These are phyloP conservation scores for Saccharomycopsis capsularis DNA, from an alignment of 805 yeast genomes.

Conservation along the genomic window DNA sequence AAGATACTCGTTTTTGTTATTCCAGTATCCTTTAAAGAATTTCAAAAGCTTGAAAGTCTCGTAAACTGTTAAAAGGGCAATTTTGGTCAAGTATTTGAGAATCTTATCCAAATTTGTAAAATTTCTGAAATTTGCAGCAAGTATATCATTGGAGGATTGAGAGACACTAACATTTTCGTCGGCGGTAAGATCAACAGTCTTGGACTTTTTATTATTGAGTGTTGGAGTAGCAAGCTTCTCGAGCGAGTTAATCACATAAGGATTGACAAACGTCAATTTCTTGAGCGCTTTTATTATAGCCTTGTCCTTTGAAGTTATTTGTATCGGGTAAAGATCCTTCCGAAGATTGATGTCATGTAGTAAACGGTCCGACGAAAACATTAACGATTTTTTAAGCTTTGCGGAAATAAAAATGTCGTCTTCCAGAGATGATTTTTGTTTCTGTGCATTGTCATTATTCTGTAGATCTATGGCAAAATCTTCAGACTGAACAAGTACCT, in stretches of 20 bases:
- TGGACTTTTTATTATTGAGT: too few relatives aligned
- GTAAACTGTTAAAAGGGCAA: conserved; percentile 13
- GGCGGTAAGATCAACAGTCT: not conserved
- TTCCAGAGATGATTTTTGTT: too few relatives aligned
- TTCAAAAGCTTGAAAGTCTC: conserved; percentile 18
- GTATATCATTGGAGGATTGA: not conserved
- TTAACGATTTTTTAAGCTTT: not conserved
- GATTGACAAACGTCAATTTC: conserved; percentile 12
- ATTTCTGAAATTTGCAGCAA: conserved; percentile 4
- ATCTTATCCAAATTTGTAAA: conserved; percentile 4
- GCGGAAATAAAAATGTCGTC: not conserved
- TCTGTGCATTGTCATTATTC: too few relatives aligned
- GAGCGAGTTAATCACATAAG: conserved; percentile 1
- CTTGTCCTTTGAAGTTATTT: conserved; percentile 11
- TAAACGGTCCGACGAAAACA: not conserved
- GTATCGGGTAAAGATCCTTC: conserved; percentile 6
- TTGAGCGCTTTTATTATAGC: conserved; percentile 4
- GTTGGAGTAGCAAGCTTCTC: conserved; percentile 6
- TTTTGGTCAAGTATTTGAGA: conserved; percentile 10
- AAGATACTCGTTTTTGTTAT: conserved; percentile 17
- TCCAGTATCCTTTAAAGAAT: conserved; percentile 20
- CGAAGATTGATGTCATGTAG: not conserved
- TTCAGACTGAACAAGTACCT: conserved; percentile 4
- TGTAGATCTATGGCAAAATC: not conserved
- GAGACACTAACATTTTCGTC: not conserved